Percentiles rank a stretch among this genome's conserved stretches.
Evolutionary conservation across 257 asterid species (phyloP).

Genomic region (Ligustrum vulgare): DNA sequence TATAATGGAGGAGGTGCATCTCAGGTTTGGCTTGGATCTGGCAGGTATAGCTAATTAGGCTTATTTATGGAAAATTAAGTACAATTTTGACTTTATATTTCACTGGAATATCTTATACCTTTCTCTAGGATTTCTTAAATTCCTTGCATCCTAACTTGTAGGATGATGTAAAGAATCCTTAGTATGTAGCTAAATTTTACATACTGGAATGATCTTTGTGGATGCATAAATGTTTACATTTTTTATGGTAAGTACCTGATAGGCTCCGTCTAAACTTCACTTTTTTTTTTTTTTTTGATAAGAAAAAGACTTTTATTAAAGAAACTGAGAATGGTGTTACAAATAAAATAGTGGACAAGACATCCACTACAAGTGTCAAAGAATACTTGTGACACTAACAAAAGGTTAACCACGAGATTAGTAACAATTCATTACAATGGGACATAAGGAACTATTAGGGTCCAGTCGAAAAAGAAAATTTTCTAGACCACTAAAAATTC

Average conservation of each 20-base stretch:
- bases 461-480: too few species aligned
- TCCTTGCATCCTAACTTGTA: conserved; percentile 8
- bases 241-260: background rate
- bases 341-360: too few species aligned
- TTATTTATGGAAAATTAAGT: conserved; percentile 9
- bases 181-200: background rate
- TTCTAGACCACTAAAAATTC: too few species aligned
- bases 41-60: conserved; percentile 59
- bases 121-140: conserved; percentile 18
- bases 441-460: too few species aligned
- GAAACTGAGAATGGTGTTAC: too few species aligned
- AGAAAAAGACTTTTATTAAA: too few species aligned
- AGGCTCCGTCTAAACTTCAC: background rate
- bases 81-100: background rate
- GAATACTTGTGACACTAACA: too few species aligned
- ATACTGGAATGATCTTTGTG: background rate
- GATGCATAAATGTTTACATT: background rate
- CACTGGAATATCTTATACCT: background rate
- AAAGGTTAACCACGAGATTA: too few species aligned
- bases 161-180: background rate
- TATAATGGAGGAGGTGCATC: conserved; percentile 98
- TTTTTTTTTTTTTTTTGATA: too few species aligned
- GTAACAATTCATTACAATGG: too few species aligned
- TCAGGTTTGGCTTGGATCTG: conserved; percentile 99
- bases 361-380: too few species aligned